Percentiles rank a stretch among this genome's conserved stretches.
These are phyloP conservation scores for Sporormia fimetaria DNA, from an alignment of 495 filamentous ascomycete genomes.

Conservation along the genomic window DNA sequence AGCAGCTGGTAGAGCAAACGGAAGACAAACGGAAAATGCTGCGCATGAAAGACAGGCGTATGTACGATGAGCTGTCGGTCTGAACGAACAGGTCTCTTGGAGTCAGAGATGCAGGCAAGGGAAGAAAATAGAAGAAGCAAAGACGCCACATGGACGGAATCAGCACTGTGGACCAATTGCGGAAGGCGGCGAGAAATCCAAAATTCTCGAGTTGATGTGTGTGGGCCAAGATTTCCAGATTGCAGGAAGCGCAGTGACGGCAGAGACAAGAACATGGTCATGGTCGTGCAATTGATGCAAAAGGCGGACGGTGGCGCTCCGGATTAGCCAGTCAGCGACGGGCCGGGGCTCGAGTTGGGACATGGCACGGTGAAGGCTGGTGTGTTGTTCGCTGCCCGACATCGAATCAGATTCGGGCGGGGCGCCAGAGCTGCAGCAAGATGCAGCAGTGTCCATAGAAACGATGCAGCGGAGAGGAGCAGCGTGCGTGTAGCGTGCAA, in stretches of 20 bases:
- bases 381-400: constrained; percentile 19
- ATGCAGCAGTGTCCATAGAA: constrained; percentile 16
- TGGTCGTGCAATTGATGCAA: constrained; percentile 19
- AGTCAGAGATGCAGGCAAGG: constrained; percentile 12
- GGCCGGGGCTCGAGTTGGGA: constrained; percentile 7
- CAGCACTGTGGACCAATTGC: constrained; percentile 18
- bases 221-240: constrained; percentile 24
- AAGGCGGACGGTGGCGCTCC: constrained; percentile 17
- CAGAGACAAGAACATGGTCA: constrained; percentile 13
- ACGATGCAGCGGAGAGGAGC: constrained; percentile 4
- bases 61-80: constrained; percentile 25
- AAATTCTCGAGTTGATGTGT: constrained; percentile 19
- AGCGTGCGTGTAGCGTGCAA: constrained; percentile 6
- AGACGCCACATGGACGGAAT: constrained; percentile 8
- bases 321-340: constrained; percentile 19
- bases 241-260: constrained; percentile 8
- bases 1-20: constrained; percentile 1
- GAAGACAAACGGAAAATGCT: background rate
- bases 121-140: constrained; percentile 7
- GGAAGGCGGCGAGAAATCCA: constrained; percentile 1
- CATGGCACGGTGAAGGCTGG: constrained; percentile 8
- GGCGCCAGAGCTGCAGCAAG: constrained; percentile 5
- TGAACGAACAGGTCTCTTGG: constrained; percentile 7
- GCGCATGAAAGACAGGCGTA: constrained; percentile 1
- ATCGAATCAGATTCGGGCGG: constrained; percentile 25